Evolutionary conservation across 1,284 basidiomycete species (phyloP).

Genomic region (Malassezia arunalokei): DNA sequence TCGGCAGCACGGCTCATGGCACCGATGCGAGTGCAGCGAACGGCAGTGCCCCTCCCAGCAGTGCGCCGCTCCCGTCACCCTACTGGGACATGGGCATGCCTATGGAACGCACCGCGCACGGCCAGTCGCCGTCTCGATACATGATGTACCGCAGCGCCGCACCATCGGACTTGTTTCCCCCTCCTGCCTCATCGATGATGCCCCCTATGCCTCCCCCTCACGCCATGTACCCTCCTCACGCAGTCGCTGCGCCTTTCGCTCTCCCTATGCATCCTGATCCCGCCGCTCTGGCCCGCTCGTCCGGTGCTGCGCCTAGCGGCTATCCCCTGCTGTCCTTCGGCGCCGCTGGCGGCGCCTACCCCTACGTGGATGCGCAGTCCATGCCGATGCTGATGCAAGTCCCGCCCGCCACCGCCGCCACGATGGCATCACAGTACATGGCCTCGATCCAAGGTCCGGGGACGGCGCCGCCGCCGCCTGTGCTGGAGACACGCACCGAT

Average conservation of each 20-base stretch:
- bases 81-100: constrained; percentile 11
- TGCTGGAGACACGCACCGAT: background rate
- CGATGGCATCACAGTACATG: background rate
- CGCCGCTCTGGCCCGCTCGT: background rate
- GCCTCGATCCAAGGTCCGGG: too few species aligned
- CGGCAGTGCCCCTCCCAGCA: background rate
- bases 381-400: constrained; percentile 16
- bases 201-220: background rate
- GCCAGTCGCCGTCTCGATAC: constrained; percentile 11
- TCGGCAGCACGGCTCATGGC: too few species aligned
- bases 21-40: background rate
- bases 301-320: background rate
- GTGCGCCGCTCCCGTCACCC: background rate
- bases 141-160: constrained; percentile 9
- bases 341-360: background rate
- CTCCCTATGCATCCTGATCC: constrained; percentile 11
- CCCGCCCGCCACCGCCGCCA: background rate
- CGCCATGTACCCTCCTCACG: background rate
- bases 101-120: background rate
- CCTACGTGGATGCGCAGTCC: constrained; percentile 2
- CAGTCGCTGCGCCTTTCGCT: constrained; percentile 3
- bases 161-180: too few species aligned
- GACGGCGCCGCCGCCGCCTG: background rate
- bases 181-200: background rate
- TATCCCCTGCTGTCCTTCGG: constrained; percentile 5